phyloP scores from a whole-genome alignment of 257 asterid species.

The Striga asiatica region DNA sequence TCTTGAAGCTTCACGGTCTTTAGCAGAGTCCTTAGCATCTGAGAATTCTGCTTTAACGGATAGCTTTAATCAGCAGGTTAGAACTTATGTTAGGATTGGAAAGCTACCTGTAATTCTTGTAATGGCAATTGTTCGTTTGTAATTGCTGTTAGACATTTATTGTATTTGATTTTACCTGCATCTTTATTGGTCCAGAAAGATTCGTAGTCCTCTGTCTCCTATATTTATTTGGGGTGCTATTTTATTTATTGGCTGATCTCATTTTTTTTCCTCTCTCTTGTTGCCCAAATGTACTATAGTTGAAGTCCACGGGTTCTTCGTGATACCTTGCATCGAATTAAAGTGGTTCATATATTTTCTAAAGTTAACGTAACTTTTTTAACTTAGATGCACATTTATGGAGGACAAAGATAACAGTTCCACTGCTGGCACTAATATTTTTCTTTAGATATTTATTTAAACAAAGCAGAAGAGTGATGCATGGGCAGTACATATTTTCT shows the following conservation, averaged over 20 bases:
- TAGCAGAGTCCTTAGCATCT: conserved; percentile 87
- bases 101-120: neutral
- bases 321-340: neutral
- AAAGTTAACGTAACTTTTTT: neutral
- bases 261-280: too few relatives aligned
- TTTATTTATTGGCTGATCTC: neutral
- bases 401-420: neutral
- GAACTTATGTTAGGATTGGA: conserved; percentile 14
- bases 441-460: neutral
- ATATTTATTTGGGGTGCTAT: neutral
- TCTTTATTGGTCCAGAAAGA: neutral
- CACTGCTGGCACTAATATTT: neutral
- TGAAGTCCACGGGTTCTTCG: neutral
- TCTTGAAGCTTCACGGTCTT: conserved; percentile 80
- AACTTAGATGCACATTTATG: neutral
- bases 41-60: conserved; percentile 93
- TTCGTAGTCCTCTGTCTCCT: neutral
- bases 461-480: neutral
- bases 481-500: neutral
- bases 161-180: neutral
- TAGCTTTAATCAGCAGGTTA: conserved; percentile 84
- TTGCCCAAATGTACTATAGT: conserved; percentile 3
- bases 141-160: conserved; percentile 9
- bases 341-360: neutral
- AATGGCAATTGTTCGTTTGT: conserved; percentile 3